Base-by-base conservation (phyloP, 2,329 filamentous ascomycete species). In the Alternaria tenuissima region DNA sequence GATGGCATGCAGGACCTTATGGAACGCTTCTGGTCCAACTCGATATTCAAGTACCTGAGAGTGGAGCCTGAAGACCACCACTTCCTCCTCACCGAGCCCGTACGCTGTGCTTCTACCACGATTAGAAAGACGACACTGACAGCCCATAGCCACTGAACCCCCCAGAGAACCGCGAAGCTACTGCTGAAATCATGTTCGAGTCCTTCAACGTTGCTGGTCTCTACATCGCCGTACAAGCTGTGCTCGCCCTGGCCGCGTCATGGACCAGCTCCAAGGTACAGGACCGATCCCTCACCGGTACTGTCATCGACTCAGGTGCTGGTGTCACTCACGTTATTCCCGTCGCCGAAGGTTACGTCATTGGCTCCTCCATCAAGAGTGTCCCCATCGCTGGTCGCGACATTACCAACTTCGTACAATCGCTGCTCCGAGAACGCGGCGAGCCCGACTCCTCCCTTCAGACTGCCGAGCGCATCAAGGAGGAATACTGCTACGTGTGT, bases 11-110 rank as follows among this genome's bases (percentile, higher is more conserved):
- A 95, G 92, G 95, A 99, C 81, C 92, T 97, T 75, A 99, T 99
- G 95, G 95, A 99, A 81, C 90, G 95, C 65, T 99, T 98, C 84
- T 99, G 95, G 95, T 98, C 96, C 69, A 98, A 98, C 84, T 99
- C 95, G 65, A 99, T 99, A 82, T 99, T 99, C 88, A 99, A 99
- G 81, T 99, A 99, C 78, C 87, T 99, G 54, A 89, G 95, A 73
- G 95, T 99, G 69, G 95, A 99, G 82, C 95, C 95, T 30, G 95
- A 99, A 82, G 95, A 99, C 78, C 95, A 99, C 81, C 94, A 97
- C 84, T 99, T 99, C 81, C 89, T 99, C 64, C 89, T 99, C 61
- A 99, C 95, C 63, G 95, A 99, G 79, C 95, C 95, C 61, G 94
- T 97, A 87, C 78, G 89, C 69, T 36, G 6, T 26, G 11, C 41